Percentiles rank a stretch among this genome's conserved stretches.
Conservation (phyloP, 108 stramenopile genomes). For the Heterococcus sp. region DNA sequence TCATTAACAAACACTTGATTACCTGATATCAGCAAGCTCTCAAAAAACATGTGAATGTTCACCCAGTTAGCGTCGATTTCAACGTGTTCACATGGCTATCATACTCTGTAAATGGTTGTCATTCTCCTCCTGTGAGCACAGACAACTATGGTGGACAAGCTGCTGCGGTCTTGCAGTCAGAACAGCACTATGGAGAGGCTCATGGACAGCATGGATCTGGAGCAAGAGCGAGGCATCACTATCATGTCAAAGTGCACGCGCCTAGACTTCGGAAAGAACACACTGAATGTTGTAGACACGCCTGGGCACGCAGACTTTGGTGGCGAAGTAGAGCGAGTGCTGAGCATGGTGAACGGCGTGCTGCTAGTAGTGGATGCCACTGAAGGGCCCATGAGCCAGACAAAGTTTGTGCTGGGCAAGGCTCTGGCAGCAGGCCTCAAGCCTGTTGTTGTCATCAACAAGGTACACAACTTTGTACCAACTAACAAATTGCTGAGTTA, state of each 20-base stretch:
- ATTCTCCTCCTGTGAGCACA: conserved; percentile 8
- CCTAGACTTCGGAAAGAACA: conserved; percentile 66
- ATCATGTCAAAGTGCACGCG: conserved; percentile 91
- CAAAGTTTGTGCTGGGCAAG: conserved; percentile 85
- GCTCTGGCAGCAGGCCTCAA: conserved; percentile 82
- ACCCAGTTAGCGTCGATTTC: neutral
- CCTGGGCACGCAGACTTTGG: conserved; percentile 98
- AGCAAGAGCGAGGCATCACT: conserved; percentile 88
- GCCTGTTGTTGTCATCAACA: conserved; percentile 96
- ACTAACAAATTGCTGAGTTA: neutral
- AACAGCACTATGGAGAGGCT: conserved; percentile 24
- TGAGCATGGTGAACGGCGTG: conserved; percentile 96
- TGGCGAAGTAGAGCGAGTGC: conserved; percentile 95
- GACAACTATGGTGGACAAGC: conserved; percentile 46
- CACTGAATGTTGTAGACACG: conserved; percentile 81
- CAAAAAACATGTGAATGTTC: neutral
- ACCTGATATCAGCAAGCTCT: neutral
- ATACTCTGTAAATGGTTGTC: neutral
- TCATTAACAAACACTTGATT: neutral
- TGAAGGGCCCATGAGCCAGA: conserved; percentile 85
- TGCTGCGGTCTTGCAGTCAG: conserved; percentile 28
- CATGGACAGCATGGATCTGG: conserved; percentile 55
- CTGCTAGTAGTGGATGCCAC: conserved; percentile 90
- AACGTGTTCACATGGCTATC: neutral
- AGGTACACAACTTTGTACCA: conserved; percentile 46